Conservation (phyloP, 352 stramenopile species). For the Phytophthora sp. region DNA sequence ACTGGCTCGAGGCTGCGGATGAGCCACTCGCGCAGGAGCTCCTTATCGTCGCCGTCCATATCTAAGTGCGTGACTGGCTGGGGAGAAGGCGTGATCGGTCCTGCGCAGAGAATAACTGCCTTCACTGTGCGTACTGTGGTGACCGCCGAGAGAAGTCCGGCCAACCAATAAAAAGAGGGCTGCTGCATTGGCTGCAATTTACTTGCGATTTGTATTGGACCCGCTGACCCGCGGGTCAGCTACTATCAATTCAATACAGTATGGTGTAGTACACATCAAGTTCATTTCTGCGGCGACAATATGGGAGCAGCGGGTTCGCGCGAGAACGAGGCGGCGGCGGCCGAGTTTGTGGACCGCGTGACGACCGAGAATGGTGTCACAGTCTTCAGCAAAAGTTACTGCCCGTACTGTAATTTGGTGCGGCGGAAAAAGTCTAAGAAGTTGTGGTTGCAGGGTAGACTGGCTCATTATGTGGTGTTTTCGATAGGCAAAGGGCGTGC, state of each 20-base stretch:
- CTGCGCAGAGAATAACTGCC: conserved; percentile 26
- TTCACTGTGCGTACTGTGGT: conserved; percentile 1
- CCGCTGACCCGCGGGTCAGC: conserved; percentile 14
- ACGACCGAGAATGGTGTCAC: conserved; percentile 57
- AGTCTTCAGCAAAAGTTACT: conserved; percentile 95
- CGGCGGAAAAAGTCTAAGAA: not conserved
- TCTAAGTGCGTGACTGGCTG: conserved; percentile 3
- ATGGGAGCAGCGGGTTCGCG: conserved; percentile 53
- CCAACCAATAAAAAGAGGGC: conserved; percentile 37
- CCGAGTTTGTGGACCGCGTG: conserved; percentile 61
- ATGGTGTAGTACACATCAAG: conserved; percentile 15
- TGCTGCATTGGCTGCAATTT: too few relatives aligned
- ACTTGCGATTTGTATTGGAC: conserved; percentile 22
- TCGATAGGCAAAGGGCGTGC: conserved; percentile 83
- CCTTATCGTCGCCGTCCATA: conserved; percentile 83
- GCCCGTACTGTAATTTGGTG: conserved; percentile 90
- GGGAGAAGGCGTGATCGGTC: conserved; percentile 2
- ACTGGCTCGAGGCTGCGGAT: conserved; percentile 86
- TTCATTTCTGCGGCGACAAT: not conserved
- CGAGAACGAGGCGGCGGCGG: conserved; percentile 58
- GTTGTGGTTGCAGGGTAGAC: not conserved
- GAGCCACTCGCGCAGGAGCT: conserved; percentile 88
- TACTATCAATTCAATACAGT: not conserved
- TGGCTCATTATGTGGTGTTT: too few relatives aligned
- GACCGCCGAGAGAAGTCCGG: conserved; percentile 21